These are phyloP conservation scores for Proliferodiscus dingleyae DNA, from an alignment of 2,329 filamentous ascomycete genomes.

Conservation along the genomic window DNA sequence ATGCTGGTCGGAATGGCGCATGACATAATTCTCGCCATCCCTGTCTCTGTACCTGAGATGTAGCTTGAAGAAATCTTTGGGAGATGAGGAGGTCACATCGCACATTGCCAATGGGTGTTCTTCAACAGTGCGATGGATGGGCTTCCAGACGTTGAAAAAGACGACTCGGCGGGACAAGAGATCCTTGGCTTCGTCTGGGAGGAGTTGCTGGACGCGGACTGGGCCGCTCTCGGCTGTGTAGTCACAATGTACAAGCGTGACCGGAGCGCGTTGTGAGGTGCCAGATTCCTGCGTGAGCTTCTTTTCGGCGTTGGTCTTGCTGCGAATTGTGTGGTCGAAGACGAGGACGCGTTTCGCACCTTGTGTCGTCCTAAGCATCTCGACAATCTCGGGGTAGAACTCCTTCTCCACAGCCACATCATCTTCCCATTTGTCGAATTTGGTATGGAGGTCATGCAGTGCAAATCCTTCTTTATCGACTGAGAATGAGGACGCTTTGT, in stretches of 20 bases:
- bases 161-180: slow-evolving; percentile 13
- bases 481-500: slow-evolving; percentile 5
- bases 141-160: slow-evolving; percentile 18
- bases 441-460: slow-evolving; percentile 9
- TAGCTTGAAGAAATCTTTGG: slow-evolving; percentile 16
- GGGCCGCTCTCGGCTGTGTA: slow-evolving; percentile 12
- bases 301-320: slow-evolving; percentile 13
- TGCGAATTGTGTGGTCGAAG: slow-evolving; percentile 16
- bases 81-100: slow-evolving; percentile 10
- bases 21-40: slow-evolving; percentile 17
- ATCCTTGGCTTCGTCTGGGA: slow-evolving; percentile 9
- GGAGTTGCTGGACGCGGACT: slow-evolving; percentile 9
- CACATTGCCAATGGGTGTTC: slow-evolving; percentile 16
- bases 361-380: slow-evolving; percentile 11
- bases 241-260: slow-evolving; percentile 17
- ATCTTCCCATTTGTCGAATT: slow-evolving; percentile 10
- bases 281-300: slow-evolving; percentile 11
- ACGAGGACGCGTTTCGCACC: slow-evolving; percentile 13
- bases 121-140: slow-evolving; percentile 8
- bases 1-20: slow-evolving; percentile 10
- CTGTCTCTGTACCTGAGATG: slow-evolving; percentile 12
- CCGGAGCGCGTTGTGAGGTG: slow-evolving; percentile 12
- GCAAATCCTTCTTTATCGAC: slow-evolving; percentile 14
- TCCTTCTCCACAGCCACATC: slow-evolving; percentile 5
- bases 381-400: slow-evolving; percentile 17